These are phyloP conservation scores for Murraya koenigii DNA, from an alignment of 345 rosid species.

Conservation along the genomic window DNA sequence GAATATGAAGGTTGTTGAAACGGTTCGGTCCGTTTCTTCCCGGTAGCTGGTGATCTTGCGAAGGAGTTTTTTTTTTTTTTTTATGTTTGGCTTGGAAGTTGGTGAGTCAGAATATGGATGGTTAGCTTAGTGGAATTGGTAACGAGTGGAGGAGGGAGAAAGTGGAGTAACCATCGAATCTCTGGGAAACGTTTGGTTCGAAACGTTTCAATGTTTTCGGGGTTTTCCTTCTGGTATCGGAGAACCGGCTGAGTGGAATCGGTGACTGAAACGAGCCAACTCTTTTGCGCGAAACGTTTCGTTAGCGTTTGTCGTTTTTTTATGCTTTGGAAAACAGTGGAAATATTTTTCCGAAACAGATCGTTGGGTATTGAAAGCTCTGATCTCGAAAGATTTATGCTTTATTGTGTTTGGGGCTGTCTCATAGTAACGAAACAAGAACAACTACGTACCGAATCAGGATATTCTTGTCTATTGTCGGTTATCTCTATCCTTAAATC, in stretches of 20 bases:
- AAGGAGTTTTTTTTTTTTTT: neutral
- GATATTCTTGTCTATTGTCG: constrained; percentile 39
- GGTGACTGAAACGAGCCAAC: neutral
- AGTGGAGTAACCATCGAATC: neutral
- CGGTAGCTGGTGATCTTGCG: constrained; percentile 16
- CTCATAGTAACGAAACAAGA: constrained; percentile 40
- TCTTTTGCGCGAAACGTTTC: constrained; percentile 11
- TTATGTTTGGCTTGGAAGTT: constrained; percentile 6
- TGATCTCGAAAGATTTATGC: constrained; percentile 59
- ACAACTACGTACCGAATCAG: constrained; percentile 35
- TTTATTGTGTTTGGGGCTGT: constrained; percentile 63
- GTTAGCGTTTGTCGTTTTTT: neutral
- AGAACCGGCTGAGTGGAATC: neutral
- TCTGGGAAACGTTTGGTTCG: constrained; percentile 8
- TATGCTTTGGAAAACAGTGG: constrained; percentile 1
- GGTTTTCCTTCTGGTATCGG: constrained; percentile 3
- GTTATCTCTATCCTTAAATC: constrained; percentile 28
- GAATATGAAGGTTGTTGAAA: constrained; percentile 21
- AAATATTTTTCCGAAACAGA: constrained; percentile 32
- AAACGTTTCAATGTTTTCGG: constrained; percentile 4
- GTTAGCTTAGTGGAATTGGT: constrained; percentile 32
- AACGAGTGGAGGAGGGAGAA: neutral
- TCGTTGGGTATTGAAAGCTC: constrained; percentile 55
- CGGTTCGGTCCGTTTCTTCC: constrained; percentile 18
- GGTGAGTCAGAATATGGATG: constrained; percentile 13